Conservation (phyloP, 2,329 filamentous ascomycete genomes). For the Ambrosiella beaveri region DNA sequence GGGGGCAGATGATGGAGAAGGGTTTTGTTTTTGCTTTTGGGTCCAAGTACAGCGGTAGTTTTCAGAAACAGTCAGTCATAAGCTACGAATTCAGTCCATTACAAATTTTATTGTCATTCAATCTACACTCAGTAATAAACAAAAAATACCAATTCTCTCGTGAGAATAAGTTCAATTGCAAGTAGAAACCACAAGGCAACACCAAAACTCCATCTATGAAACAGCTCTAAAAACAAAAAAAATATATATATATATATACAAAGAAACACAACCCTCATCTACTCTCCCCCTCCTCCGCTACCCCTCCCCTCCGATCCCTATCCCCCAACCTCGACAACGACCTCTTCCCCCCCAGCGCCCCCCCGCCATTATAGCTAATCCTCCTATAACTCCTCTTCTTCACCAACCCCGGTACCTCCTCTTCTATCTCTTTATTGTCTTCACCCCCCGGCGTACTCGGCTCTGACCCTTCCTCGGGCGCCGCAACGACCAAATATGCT, state of each 20-base stretch:
- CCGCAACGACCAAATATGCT: constrained; percentile 45
- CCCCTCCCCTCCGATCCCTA: not conserved
- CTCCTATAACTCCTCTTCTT: not conserved
- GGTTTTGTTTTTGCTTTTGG: not conserved
- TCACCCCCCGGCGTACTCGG: constrained; percentile 30
- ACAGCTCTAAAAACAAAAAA: not conserved
- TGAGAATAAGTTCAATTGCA: not conserved
- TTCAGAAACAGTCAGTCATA: not conserved
- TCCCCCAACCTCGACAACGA: constrained; percentile 8
- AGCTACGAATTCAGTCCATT: too few relatives aligned
- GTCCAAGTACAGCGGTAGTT: too few relatives aligned
- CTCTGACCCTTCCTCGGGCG: constrained; percentile 41
- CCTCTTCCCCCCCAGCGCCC: constrained; percentile 2
- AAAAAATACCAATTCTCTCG: too few relatives aligned
- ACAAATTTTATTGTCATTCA: too few relatives aligned
- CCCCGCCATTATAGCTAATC: not conserved
- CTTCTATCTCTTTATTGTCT: constrained; percentile 19
- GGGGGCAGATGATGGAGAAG: not conserved
- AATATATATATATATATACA: not conserved
- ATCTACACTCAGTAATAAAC: too few relatives aligned
- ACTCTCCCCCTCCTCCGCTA: not conserved
- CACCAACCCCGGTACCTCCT: not conserved
- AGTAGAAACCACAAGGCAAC: too few relatives aligned
- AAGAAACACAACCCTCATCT: too few relatives aligned
- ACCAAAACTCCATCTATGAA: not conserved